Evolutionary conservation across 2,329 filamentous ascomycete species (phyloP).

Genomic region (Exophiala dermatitidis): DNA sequence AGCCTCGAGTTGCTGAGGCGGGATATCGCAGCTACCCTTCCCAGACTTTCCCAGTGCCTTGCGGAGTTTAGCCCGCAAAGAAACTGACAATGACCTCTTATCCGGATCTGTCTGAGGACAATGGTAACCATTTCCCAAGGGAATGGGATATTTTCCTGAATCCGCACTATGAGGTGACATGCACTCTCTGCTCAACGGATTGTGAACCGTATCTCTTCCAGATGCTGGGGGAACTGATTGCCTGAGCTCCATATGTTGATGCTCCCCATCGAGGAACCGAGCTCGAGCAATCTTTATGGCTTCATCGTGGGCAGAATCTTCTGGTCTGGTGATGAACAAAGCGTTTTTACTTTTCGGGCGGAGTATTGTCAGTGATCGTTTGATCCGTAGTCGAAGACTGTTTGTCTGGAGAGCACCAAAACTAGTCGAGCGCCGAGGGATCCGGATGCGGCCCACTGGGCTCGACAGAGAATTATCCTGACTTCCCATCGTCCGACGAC

Average conservation of each 20-base stretch:
- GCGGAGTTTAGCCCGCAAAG: conserved; percentile 38
- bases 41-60: conserved; percentile 36
- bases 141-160: not conserved
- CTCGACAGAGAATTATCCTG: conserved; percentile 7
- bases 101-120: not conserved
- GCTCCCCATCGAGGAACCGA: conserved; percentile 32
- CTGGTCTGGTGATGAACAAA: conserved; percentile 20
- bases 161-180: conserved; percentile 7
- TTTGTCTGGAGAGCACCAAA: conserved; percentile 5
- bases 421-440: not conserved
- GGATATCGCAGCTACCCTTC: conserved; percentile 20
- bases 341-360: conserved; percentile 27
- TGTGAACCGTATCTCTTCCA: conserved; percentile 1
- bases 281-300: conserved; percentile 38
- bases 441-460: conserved; percentile 5
- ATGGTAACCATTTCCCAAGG: not conserved
- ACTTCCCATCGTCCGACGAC: conserved; percentile 5
- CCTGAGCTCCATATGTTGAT: conserved; percentile 21
- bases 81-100: conserved; percentile 36
- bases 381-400: conserved; percentile 27
- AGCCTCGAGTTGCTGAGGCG: conserved; percentile 27
- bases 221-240: conserved; percentile 13
- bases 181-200: conserved; percentile 22
- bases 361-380: conserved; percentile 40
- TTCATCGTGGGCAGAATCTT: conserved; percentile 30